phyloP scores from a whole-genome alignment of 2,329 filamentous ascomycete species.

The Xylariales sp. region DNA sequence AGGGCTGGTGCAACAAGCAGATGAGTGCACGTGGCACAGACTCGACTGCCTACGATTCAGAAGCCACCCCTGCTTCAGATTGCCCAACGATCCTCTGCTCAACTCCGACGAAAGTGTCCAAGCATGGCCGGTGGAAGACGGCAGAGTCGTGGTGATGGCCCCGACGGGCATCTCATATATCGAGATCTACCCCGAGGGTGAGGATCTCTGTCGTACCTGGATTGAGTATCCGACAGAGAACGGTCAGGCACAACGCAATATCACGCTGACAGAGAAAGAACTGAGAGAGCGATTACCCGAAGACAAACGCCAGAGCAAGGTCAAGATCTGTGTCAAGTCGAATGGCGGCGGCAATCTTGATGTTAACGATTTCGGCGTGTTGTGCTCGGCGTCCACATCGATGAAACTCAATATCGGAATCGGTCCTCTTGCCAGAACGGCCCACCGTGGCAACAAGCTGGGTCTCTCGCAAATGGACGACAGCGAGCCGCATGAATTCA shows the following conservation, averaged over 20 bases:
- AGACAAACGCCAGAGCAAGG: constrained; percentile 63
- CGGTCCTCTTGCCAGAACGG: constrained; percentile 50
- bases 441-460: constrained; percentile 70
- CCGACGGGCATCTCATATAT: constrained; percentile 79
- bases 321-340: constrained; percentile 72
- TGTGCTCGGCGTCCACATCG: constrained; percentile 66
- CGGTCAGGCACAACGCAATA: constrained; percentile 62
- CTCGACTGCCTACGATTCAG: constrained; percentile 86
- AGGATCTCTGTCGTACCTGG: constrained; percentile 74
- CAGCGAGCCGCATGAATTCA: constrained; percentile 63
- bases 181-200: constrained; percentile 76
- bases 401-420: constrained; percentile 66
- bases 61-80: constrained; percentile 81
- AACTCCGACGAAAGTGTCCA: constrained; percentile 72
- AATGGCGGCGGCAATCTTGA: constrained; percentile 68
- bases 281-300: constrained; percentile 68
- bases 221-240: constrained; percentile 70
- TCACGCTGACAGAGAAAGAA: constrained; percentile 70
- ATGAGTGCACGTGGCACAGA: constrained; percentile 90
- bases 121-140: constrained; percentile 77
- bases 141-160: constrained; percentile 71
- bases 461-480: constrained; percentile 69
- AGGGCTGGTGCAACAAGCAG: constrained; percentile 65
- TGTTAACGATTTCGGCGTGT: constrained; percentile 68
- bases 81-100: constrained; percentile 67